Conservation (phyloP, 2,329 filamentous ascomycete species). For the Beauveria asiatica region DNA sequence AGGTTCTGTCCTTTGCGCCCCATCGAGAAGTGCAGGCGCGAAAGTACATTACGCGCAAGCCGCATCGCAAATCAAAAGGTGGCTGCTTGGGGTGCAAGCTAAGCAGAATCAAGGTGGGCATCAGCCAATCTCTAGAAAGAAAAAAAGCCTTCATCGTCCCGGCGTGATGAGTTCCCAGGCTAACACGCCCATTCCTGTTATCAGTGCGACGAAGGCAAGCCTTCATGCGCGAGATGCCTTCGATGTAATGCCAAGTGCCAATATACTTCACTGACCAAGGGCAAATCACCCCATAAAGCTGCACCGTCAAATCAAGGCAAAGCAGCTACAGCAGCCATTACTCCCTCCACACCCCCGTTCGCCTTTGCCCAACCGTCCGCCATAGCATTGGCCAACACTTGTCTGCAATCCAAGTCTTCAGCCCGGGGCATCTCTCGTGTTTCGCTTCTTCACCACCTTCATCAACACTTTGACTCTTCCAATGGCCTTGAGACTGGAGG, state of each 20-base stretch:
- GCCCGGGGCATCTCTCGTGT: constrained; percentile 13
- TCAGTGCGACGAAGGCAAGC: constrained; percentile 17
- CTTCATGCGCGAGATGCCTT: constrained; percentile 16
- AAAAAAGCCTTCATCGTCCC: not conserved
- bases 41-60: constrained; percentile 15
- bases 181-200: not conserved
- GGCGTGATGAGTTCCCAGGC: not conserved
- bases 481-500: constrained; percentile 5
- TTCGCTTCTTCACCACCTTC: constrained; percentile 15
- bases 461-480: constrained; percentile 7
- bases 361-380: constrained; percentile 7
- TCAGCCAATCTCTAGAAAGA: not conserved
- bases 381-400: not conserved
- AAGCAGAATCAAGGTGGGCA: constrained; percentile 18
- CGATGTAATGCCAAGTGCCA: constrained; percentile 15
- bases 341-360: not conserved
- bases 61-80: constrained; percentile 15
- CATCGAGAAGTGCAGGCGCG: constrained; percentile 7
- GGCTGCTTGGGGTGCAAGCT: constrained; percentile 17
- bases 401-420: not conserved
- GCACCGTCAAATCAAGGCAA: not conserved
- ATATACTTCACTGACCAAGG: not conserved
- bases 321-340: not conserved
- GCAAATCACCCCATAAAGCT: not conserved
- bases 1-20: constrained; percentile 5